These are phyloP conservation scores for Ilex aquifolium DNA, from an alignment of 257 asterid genomes.

Conservation along the genomic window DNA sequence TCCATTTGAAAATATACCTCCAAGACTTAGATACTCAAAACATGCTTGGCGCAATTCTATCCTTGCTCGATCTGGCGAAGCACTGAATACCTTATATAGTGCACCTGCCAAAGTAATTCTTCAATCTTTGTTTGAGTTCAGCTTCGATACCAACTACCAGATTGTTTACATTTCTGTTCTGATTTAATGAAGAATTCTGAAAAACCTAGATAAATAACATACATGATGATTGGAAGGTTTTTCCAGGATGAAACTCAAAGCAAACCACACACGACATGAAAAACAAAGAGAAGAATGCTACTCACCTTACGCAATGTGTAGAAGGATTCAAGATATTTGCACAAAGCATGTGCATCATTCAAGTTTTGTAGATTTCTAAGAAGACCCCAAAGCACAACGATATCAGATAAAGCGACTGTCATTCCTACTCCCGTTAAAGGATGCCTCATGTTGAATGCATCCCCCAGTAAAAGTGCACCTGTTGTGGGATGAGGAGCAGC, in stretches of 20 bases:
- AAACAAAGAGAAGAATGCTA: not conserved
- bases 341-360: conserved; percentile 14
- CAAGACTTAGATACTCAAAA: conserved; percentile 11
- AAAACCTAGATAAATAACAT: too few relatives aligned
- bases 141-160: conserved; percentile 2
- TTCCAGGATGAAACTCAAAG: too few relatives aligned
- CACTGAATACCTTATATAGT: conserved; percentile 11
- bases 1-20: conserved; percentile 10
- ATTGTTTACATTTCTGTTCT: too few relatives aligned
- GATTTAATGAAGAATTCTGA: too few relatives aligned
- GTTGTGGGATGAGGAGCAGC: conserved; percentile 36
- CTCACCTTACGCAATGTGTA: conserved; percentile 32
- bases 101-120: conserved; percentile 13
- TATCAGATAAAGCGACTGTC: conserved; percentile 36
- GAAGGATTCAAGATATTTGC: conserved; percentile 27
- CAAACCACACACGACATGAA: too few relatives aligned
- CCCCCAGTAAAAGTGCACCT: conserved; percentile 32
- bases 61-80: conserved; percentile 11
- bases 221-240: too few relatives aligned
- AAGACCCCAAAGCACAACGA: conserved; percentile 28
- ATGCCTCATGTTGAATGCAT: conserved; percentile 40
- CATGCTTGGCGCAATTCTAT: conserved; percentile 11
- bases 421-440: conserved; percentile 41
- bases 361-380: conserved; percentile 21
- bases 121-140: too few relatives aligned